phyloP scores from a whole-genome alignment of 192 early-diverging fungal species.

The Rhizoclosmatium sp. region DNA sequence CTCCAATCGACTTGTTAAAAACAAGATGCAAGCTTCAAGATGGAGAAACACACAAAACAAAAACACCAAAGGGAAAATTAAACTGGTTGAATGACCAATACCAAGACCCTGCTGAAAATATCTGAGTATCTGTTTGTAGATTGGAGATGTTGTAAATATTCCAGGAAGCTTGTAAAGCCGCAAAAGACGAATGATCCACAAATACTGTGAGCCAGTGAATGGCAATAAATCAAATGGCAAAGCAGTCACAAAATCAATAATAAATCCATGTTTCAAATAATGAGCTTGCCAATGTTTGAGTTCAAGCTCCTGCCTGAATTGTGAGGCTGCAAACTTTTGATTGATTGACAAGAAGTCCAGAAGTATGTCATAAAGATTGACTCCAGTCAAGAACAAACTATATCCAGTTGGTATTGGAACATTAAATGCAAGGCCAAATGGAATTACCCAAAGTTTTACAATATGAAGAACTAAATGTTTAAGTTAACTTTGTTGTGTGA shows the following conservation, averaged over 20 bases:
- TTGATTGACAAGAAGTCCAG: neutral
- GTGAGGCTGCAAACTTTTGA: neutral
- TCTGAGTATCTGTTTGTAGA: neutral
- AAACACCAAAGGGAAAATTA: conserved; percentile 6
- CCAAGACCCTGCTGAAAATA: neutral
- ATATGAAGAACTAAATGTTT: neutral
- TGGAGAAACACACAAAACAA: conserved; percentile 19
- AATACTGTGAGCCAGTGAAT: neutral
- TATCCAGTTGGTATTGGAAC: neutral
- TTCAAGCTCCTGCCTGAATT: neutral
- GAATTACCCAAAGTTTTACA: neutral
- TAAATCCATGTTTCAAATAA: conserved; percentile 12
- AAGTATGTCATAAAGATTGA: neutral
- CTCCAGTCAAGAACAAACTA: neutral
- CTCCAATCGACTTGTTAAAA: neutral
- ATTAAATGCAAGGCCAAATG: conserved; percentile 1
- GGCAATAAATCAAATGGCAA: conserved; percentile 27
- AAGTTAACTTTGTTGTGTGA: neutral
- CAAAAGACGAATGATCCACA: conserved; percentile 3
- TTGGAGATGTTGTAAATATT: conserved; percentile 12
- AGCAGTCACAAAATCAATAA: conserved; percentile 5
- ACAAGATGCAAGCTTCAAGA: conserved; percentile 13
- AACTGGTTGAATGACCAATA: conserved; percentile 4
- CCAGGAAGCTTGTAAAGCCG: conserved; percentile 1
- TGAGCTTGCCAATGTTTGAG: neutral